phyloP scores from a whole-genome alignment of 352 stramenopile genomes.

The Globisporangium emineosum region DNA sequence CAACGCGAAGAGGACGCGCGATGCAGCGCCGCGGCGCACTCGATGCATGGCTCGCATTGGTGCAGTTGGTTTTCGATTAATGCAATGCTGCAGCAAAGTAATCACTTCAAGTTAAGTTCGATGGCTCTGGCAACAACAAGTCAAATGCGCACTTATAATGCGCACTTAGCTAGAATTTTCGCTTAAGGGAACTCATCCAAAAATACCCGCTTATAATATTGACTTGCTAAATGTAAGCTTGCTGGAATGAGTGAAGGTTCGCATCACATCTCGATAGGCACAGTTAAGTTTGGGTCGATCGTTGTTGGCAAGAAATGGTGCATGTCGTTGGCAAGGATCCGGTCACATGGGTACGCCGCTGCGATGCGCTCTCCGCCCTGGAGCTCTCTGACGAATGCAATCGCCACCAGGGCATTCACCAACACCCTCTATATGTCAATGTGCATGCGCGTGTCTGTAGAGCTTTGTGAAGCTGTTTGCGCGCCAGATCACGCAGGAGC shows the following conservation, averaged over 20 bases:
- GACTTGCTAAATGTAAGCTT: neutral
- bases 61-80: neutral
- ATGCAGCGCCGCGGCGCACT: neutral
- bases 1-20: neutral
- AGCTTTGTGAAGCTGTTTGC: slow-evolving; percentile 67
- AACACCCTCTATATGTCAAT: no score
- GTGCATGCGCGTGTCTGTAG: slow-evolving; percentile 21
- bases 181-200: neutral
- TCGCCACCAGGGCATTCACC: neutral
- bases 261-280: neutral
- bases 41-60: neutral
- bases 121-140: slow-evolving; percentile 6
- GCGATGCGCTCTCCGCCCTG: neutral
- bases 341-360: slow-evolving; percentile 53
- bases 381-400: no score
- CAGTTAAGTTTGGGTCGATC: neutral
- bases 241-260: neutral
- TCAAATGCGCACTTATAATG: slow-evolving; percentile 37
- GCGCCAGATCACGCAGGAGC: slow-evolving; percentile 34
- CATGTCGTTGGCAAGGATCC: slow-evolving; percentile 33
- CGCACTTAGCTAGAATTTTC: neutral
- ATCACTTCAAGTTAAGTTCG: neutral
- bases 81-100: neutral
- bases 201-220: neutral
- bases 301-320: neutral